Evolutionary conservation across 352 stramenopile species (phyloP), one percentile per base, ranked within the genome.

Genomic region (Globisporangium parvum): DNA sequence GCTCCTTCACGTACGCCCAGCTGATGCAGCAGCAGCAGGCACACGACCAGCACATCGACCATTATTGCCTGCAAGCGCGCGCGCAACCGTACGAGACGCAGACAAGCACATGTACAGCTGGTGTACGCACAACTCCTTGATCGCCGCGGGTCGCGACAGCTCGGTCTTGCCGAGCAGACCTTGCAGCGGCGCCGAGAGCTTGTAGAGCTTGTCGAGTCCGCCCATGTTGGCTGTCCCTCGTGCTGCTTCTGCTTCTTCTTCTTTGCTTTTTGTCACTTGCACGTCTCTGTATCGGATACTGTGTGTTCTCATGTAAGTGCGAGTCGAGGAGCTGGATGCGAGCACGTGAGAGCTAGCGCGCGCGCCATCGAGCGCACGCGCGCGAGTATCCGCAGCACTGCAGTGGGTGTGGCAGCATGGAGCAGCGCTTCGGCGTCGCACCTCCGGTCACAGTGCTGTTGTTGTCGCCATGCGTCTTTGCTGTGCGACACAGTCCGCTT

Each of bases 91-190:
- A 33, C 20, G 20, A 33, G n/a, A 2, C 17, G 14, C n/a, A n/a
- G n/a, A 53, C 14, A 23, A 33, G 9, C 23, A 41, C 6, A 21
- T 14, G n/a, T 10, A 28, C 2, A 10, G n/a, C n/a, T n/a, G n/a
- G n/a, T 6, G 26, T 21, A 87, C 78, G 58, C 51, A 91, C 81
- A 91, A 89, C 46, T 91, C 81, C 58, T 91, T 91, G 17, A 88
- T 59, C 14, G 81, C 81, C 6, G 73, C 77, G 1, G 75, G 75
- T 15, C 79, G 78, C 26, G 81, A 85, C 47, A 89, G 77, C 65
- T 85, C 73, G 11, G 55, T 69, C 62, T 91, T 89, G 65, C 81
- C 78, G 37, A 89, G 62, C 45, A 91, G 51, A 6, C 67, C 59
- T 67, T 84, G 70, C 41, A 91, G 59, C 40, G 71, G 69, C 57